These are phyloP conservation scores for Aurifilum marmelostoma DNA, from an alignment of 2,329 filamentous ascomycete genomes.

Conservation along the genomic window DNA sequence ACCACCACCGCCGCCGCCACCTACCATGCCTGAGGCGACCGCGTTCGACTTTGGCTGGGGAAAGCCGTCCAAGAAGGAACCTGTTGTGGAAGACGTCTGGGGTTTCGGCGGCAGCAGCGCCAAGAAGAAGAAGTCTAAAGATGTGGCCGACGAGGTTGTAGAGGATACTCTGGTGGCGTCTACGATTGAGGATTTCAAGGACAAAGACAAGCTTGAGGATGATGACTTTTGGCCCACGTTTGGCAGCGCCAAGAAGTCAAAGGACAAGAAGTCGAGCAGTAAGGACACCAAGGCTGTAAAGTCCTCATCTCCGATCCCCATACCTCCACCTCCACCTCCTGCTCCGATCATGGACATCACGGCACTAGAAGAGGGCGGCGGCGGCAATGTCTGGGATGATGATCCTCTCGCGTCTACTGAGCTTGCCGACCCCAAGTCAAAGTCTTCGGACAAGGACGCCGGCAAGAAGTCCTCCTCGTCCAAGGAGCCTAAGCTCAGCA, in stretches of 20 bases:
- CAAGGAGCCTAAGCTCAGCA: conserved; percentile 50
- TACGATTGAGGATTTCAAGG: conserved; percentile 49
- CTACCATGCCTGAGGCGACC: conserved; percentile 32
- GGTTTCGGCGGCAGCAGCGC: conserved; percentile 37
- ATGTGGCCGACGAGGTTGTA: conserved; percentile 49
- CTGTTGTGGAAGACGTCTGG: conserved; percentile 45
- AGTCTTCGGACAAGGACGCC: conserved; percentile 43
- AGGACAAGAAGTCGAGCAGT: conserved; percentile 42
- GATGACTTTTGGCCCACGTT: conserved; percentile 47
- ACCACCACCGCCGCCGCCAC: conserved; percentile 10
- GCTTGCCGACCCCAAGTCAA: conserved; percentile 40
- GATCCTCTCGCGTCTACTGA: conserved; percentile 35
- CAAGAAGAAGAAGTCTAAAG: conserved; percentile 59
- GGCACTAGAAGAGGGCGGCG: conserved; percentile 46
- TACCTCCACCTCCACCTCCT: conserved; percentile 37
- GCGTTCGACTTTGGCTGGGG: conserved; percentile 39
- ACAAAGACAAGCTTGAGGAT: conserved; percentile 40
- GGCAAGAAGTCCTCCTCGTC: conserved; percentile 33
- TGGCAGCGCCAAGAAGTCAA: conserved; percentile 49
- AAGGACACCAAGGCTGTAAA: conserved; percentile 44
- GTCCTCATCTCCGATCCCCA: conserved; percentile 52
- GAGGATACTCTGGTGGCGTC: conserved; percentile 51
- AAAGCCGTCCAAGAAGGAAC: conserved; percentile 42
- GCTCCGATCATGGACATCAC: conserved; percentile 49
- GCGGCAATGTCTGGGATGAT: conserved; percentile 41